Evolutionary conservation across 805 yeast genomes (phyloP), one percentile per base, ranked within the genome.

Genomic region (Cyberlindnera amylophila): DNA sequence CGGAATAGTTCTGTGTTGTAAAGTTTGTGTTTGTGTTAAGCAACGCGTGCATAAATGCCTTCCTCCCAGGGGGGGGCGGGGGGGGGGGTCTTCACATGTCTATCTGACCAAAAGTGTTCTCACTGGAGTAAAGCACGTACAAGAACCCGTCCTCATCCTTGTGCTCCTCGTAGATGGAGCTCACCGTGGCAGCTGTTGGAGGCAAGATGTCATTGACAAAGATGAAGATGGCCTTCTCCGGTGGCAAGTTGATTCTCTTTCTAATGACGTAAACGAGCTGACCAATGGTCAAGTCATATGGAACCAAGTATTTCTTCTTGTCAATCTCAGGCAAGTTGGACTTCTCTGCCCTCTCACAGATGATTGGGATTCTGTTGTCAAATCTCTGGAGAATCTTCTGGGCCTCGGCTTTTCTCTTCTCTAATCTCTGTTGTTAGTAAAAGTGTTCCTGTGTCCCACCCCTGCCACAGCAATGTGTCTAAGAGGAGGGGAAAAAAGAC

Each of bases 191-290:
- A 16, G 98, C 97, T 3, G 99, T 93, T 36, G 98, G 98, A 10
- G 99, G 99, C 54, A 93, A 75, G 44, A 93, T 89, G 64, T 93
- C 99, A 62, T 93, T 91, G 51, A 93, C 96, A 64, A 93, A 93
- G 53, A 93, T 89, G 67, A 93, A 93, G 52, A 93, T 91, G 34
- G 99, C 99, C 81, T 91, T 90, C 66, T 93, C 99, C 23, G 96
- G 86, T 36, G 96, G 96, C 50, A 93, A 76, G 72, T 86, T 86
- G 65, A 93, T 90, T 65, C 99, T 83, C 70, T 91, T 90, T 67
- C 99, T 82, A 56, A 93, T 88, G 47, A 93, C 99, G 61, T 93
- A 93, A 34, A 93, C 99, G 69, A 93, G 91, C 67, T 93, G 99
- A 33, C 99, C 99, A 46, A 93, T 96, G 0, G 97, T 88, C 57